Evolutionary conservation across 2,329 filamentous ascomycete genomes (phyloP), one percentile per base, ranked within the genome.

Genomic region (Septoria petroselini): DNA sequence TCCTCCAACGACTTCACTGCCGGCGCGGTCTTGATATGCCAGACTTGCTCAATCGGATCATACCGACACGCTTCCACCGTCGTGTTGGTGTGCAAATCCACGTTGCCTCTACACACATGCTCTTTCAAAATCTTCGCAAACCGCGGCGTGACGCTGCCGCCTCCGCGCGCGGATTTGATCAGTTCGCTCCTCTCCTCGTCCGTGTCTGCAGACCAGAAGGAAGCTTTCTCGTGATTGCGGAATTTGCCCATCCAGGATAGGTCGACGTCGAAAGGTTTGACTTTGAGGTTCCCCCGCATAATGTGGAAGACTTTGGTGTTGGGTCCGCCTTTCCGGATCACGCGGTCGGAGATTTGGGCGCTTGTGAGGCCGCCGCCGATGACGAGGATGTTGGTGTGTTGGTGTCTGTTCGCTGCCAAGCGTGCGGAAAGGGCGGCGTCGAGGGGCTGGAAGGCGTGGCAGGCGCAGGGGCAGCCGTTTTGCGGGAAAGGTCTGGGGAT

Each of bases 161-260:
- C 88, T 12, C 84, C 82, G 5, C 86, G 77, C 0, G 87, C 87
- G 37, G 73, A 68, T 55, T 76, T 75, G 54, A 87, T 76, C 68
- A 87, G 85, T 29, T 82, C 75, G 23, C 83, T 75, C 2, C 86
- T 77, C 66, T 91, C 79, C 61, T 82, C 77, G 52, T 88, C 83
- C 4, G 79, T 80, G 58, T 90, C 85, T 3, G 85, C 85, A 5
- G 80, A 81, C 84, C 86, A 91, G 67, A 91, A 93, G 0, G 77
- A 76, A 0, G 86, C 83, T 64, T 91, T 86, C 58, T 87, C 82
- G 46, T 82, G 79, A 64, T 91, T 91, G 48, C 84, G 82, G 67
- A 86, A 91, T 65, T 91, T 91, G 7, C 84, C 85, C 67, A 91
- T 85, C 88, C 88, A 93, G 40, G 80, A 77, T 1, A 91, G 74